These are phyloP conservation scores for Biancaea sappan DNA, from an alignment of 306 rosid genomes.

Conservation along the genomic window DNA sequence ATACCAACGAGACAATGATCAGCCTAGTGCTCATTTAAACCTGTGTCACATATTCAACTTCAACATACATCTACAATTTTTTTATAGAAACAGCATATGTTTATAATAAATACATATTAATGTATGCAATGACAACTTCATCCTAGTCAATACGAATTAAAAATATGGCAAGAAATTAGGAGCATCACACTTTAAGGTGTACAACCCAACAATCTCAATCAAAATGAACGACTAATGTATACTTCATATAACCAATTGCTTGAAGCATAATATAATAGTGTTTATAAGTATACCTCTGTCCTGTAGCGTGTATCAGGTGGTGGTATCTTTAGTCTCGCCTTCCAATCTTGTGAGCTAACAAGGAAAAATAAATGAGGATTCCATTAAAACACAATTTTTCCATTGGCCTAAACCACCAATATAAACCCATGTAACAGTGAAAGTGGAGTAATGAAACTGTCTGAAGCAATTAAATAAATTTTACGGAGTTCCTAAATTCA, in stretches of 20 bases:
- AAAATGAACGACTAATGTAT: constrained; percentile 20
- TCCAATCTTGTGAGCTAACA: constrained; percentile 93
- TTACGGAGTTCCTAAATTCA: neutral
- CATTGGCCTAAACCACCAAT: constrained; percentile 10
- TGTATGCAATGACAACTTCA: neutral
- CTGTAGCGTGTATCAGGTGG: constrained; percentile 79
- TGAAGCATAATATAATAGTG: constrained; percentile 20
- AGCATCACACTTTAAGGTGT: constrained; percentile 6
- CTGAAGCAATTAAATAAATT: neutral
- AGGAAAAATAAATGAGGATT: constrained; percentile 12
- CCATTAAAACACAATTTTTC: neutral
- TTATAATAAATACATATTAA: neutral
- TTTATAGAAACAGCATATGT: neutral
- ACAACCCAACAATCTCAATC: constrained; percentile 5
- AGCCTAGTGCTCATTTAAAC: neutral
- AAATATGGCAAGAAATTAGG: constrained; percentile 5
- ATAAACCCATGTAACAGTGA: constrained; percentile 11
- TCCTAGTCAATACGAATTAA: neutral
- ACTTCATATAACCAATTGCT: constrained; percentile 13
- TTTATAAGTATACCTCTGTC: constrained; percentile 71
- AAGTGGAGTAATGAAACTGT: neutral
- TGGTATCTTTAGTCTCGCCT: constrained; percentile 82
- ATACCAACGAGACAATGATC: neutral
- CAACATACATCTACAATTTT: neutral
- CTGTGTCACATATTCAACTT: constrained; percentile 8